A percentile compares a stretch with the other conserved stretches of the same genome.
Conservation (phyloP, 768 basidiomycete genomes). For the Rhodotorula diobovata region DNA sequence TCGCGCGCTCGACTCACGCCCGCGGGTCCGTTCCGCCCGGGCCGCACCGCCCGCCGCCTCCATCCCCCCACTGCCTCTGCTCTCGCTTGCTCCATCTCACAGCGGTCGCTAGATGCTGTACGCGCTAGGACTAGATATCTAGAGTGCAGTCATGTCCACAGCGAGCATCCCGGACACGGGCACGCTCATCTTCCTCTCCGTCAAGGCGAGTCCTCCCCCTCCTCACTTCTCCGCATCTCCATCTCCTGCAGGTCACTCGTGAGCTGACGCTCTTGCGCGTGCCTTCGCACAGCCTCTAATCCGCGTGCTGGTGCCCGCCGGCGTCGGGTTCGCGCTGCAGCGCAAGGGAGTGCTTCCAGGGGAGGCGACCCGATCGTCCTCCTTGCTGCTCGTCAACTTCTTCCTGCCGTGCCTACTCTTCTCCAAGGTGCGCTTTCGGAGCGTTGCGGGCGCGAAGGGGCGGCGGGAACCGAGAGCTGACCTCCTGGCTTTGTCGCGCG, state of each 20-base stretch:
- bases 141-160: not conserved
- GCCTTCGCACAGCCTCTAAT: constrained; percentile 14
- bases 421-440: constrained; percentile 12
- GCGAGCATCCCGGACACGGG: not conserved
- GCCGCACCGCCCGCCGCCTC: not conserved
- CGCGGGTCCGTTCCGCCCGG: too few relatives aligned
- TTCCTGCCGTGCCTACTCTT: constrained; percentile 29
- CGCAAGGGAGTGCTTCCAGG: constrained; percentile 1
- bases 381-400: constrained; percentile 3
- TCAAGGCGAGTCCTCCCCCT: constrained; percentile 3
- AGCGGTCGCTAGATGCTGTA: not conserved
- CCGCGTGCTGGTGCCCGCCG: constrained; percentile 17
- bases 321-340: constrained; percentile 22
- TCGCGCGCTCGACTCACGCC: too few relatives aligned
- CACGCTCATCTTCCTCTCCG: constrained; percentile 7
- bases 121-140: not conserved
- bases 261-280: not conserved
- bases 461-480: too few relatives aligned
- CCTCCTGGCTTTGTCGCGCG: too few relatives aligned
- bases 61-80: not conserved
- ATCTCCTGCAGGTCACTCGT: accelerated
- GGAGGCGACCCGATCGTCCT: not conserved
- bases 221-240: not conserved
- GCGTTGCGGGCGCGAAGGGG: too few relatives aligned
- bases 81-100: too few relatives aligned